Base-by-base conservation (phyloP, 1,139 yeast species). In the Suhomyces maxii region DNA sequence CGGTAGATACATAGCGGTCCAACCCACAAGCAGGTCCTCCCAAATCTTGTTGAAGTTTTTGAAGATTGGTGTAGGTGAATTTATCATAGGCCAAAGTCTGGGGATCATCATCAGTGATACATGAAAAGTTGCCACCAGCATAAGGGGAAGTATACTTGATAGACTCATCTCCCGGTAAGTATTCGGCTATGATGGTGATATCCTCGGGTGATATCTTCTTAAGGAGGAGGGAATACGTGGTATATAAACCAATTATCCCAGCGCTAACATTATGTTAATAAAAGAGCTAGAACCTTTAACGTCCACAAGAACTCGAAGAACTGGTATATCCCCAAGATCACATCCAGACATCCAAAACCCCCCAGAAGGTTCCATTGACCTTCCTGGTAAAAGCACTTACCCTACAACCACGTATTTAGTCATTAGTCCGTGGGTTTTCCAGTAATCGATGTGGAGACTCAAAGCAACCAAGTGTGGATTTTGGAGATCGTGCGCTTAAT, bases 81-180 rank as follows among this genome's bases (percentile, higher is more conserved):
- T 73, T 75, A 57, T 85, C 90, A 54, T 69, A 81, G 10, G 60
- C 62, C 44, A 83, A 57, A 0, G 84, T 76, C 8, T 68, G 74
- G 2, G 72, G 69, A 53, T 80, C 85, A 51, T 76, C 74, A 1
- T 83, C 86, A 0, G 87, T 76, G 46, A 84, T 83, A 57, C 85
- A 79, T 3, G 87, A 81, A 58, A 84, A 83, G 62, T 82, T 80
- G 2, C 86, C 89, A n/a, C 89, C 89, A 1, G 91, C 91, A 77
- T 85, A 84, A 1, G 95, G 95, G 0, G 90, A 84, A 2, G 95
- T 83, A 60, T 83, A 87, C 44, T 78, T 71, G 50, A 79, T 77
- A 4, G 88, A 80, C 54, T 79, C 83, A 58, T 87, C 95, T 6
- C 93, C 95, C 2, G 95, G 93, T 41, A 84, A 61, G 53, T 73